Base-by-base conservation (phyloP, 2,329 filamentous ascomycete genomes). In the Coniochaeta hoffmannii region DNA sequence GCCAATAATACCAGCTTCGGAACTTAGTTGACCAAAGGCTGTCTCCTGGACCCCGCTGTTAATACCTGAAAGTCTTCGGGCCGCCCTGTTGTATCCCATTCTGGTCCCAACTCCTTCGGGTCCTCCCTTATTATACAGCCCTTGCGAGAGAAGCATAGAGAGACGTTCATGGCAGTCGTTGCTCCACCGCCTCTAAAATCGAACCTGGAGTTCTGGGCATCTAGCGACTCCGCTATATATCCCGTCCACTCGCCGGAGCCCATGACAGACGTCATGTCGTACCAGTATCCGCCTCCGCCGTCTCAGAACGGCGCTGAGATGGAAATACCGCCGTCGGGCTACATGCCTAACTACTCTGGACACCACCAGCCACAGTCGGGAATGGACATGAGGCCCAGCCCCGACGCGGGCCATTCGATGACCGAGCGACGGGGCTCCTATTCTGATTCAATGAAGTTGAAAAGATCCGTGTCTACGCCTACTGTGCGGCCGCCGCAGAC, bases 401-500 rank as follows among this genome's bases (percentile, higher is more conserved):
- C 63, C 53, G 67, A 66, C 55, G 61, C 67, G 53, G 61, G 66
- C 58, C 64, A 68, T 56, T 62, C 70, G 44, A 64, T 69, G 58
- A 62, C 65, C 58, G 69, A 70, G 57, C 68, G 69, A 59, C 70
- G 69, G 59, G 71, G 72, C 53, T 69, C 69, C 46, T 60, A 69
- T 54, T 67, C 69, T 55, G 68, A 69, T 62, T 65, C 69, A 56
- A 63, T 72, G 63, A 73, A 72, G 59, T 62, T 75, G 56, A 79
- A 78, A 65, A 75, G 76, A 62, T 74, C 77, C 50, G 69, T 77
- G 65, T 78, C 78, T 59, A 77, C 75, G 46, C 74, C 78, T 62
- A 75, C 74, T 65, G 71, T 76, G 58, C 72, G 71, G 59, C 71
- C 71, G 52, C 70, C 74, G 60, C 71, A 71, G 64, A 69, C 64